Evolutionary conservation across 2,329 filamentous ascomycete species (phyloP).

Genomic region (Claviceps cyperi): DNA sequence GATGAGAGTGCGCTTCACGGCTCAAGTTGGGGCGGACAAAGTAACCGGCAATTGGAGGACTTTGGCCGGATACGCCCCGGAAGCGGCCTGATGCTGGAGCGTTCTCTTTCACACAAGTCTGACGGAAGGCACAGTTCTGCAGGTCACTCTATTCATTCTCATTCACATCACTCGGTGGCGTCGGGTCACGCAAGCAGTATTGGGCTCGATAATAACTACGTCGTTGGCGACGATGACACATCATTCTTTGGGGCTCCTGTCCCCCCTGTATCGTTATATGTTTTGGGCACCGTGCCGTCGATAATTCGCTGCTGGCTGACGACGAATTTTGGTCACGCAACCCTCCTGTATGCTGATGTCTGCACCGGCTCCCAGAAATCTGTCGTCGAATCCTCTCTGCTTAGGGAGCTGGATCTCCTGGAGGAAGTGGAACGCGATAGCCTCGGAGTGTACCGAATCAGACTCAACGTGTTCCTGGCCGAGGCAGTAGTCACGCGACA

Average conservation of each 20-base stretch:
- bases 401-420: constrained; percentile 58
- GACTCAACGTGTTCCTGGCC: constrained; percentile 73
- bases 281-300: constrained; percentile 77
- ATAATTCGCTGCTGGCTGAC: constrained; percentile 95
- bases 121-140: constrained; percentile 89
- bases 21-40: constrained; percentile 64
- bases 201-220: constrained; percentile 60
- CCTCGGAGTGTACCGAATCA: constrained; percentile 53
- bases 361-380: constrained; percentile 88
- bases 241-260: constrained; percentile 58
- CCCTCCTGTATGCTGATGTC: constrained; percentile 78
- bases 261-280: constrained; percentile 70
- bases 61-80: constrained; percentile 63
- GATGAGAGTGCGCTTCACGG: constrained; percentile 90
- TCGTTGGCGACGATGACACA: constrained; percentile 45
- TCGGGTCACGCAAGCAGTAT: constrained; percentile 79
- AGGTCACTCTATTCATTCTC: constrained; percentile 61
- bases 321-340: constrained; percentile 75
- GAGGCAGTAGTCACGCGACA: constrained; percentile 74
- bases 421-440: constrained; percentile 51
- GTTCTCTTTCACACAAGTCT: constrained; percentile 86
- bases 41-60: constrained; percentile 69
- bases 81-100: constrained; percentile 80
- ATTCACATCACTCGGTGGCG: constrained; percentile 52
- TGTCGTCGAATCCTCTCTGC: constrained; percentile 58